phyloP scores from a whole-genome alignment of 2,329 filamentous ascomycete species.

The Colletotrichum karsti region DNA sequence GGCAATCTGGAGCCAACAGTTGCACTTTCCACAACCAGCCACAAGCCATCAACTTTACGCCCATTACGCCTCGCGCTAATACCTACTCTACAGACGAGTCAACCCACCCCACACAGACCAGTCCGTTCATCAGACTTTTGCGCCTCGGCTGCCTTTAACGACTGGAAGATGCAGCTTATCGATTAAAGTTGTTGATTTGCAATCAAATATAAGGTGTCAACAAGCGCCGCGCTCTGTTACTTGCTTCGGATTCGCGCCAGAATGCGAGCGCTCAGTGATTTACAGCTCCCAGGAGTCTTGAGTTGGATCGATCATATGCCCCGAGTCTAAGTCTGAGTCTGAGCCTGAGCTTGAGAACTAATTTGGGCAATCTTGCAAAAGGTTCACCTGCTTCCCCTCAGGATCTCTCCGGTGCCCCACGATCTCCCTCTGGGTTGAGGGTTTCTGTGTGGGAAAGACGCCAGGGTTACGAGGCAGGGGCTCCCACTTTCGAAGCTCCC shows the following conservation, averaged over 20 bases:
- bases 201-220: not conserved
- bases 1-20: too few relatives aligned
- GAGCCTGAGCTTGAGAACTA: not conserved
- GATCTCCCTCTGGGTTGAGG: slow-evolving; percentile 20
- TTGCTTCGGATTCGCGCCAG: slow-evolving; percentile 1
- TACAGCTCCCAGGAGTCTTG: not conserved
- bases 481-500: slow-evolving; percentile 9
- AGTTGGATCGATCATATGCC: not conserved
- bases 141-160: not conserved
- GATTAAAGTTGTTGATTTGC: not conserved
- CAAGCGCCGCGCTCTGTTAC: slow-evolving; percentile 7
- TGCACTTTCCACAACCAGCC: not conserved
- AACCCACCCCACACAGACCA: not conserved
- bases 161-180: not conserved
- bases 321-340: not conserved
- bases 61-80: not conserved
- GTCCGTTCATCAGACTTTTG: not conserved
- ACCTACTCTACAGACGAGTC: not conserved
- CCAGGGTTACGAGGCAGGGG: slow-evolving; percentile 3
- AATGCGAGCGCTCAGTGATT: not conserved
- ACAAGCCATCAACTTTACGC: not conserved
- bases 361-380: not conserved
- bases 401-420: slow-evolving; percentile 15
- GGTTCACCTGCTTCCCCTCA: slow-evolving; percentile 7
- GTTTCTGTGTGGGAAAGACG: not conserved